Evolutionary conservation across 2,329 filamentous ascomycete genomes (phyloP).

Genomic region (Rhynchosporium secalis): DNA sequence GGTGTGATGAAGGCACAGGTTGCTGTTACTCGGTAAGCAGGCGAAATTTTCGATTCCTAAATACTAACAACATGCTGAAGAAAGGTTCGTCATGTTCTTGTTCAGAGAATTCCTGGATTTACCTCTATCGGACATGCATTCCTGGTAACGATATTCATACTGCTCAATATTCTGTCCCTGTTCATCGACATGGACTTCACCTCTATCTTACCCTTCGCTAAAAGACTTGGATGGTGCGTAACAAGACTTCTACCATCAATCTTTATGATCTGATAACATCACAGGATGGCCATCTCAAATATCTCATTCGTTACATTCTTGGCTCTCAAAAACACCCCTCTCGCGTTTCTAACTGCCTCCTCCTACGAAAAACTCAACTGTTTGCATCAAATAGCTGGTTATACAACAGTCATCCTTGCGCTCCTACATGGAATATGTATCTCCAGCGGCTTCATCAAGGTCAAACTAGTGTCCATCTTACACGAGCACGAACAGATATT

Average conservation of each 20-base stretch:
- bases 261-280: slow-evolving; percentile 25
- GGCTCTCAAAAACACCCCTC: slow-evolving; percentile 58
- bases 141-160: slow-evolving; percentile 42
- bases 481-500: slow-evolving; percentile 31
- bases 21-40: slow-evolving; percentile 23
- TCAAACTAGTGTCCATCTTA: slow-evolving; percentile 43
- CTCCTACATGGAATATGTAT: slow-evolving; percentile 46
- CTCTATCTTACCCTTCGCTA: slow-evolving; percentile 21
- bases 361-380: slow-evolving; percentile 61
- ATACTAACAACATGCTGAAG: slow-evolving; percentile 14
- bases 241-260: neutral
- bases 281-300: slow-evolving; percentile 51
- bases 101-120: slow-evolving; percentile 38
- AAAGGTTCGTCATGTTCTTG: slow-evolving; percentile 25
- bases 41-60: neutral
- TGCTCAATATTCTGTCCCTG: slow-evolving; percentile 42
- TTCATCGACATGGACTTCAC: slow-evolving; percentile 38
- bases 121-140: slow-evolving; percentile 44
- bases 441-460: slow-evolving; percentile 16
- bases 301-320: slow-evolving; percentile 54
- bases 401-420: slow-evolving; percentile 48
- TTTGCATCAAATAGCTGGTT: slow-evolving; percentile 56
- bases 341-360: slow-evolving; percentile 53
- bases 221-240: slow-evolving; percentile 33
- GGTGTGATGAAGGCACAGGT: slow-evolving; percentile 26